These are phyloP conservation scores for Coemansia sp. DNA, from an alignment of 192 early-diverging fungal genomes.

Conservation along the genomic window DNA sequence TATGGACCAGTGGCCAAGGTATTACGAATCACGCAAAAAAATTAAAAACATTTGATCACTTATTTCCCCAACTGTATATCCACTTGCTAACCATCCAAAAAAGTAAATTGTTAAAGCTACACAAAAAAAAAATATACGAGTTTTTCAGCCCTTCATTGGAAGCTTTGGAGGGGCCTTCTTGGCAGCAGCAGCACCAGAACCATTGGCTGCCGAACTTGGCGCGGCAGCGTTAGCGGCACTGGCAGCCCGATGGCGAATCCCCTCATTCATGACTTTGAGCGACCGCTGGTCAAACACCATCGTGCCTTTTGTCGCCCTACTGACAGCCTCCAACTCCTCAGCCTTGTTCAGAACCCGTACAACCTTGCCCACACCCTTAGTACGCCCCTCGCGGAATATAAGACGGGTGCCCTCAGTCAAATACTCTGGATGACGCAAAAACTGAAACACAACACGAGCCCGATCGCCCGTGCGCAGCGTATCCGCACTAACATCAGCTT, in stretches of 20 bases:
- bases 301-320: slow-evolving; percentile 19
- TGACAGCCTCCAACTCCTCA: slow-evolving; percentile 25
- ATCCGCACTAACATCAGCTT: slow-evolving; percentile 18
- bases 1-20: too few relatives aligned
- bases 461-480: slow-evolving; percentile 88
- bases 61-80: too few relatives aligned
- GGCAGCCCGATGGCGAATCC: slow-evolving; percentile 14
- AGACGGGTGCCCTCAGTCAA: slow-evolving; percentile 62
- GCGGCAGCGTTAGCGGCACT: not conserved
- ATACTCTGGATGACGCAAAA: slow-evolving; percentile 79
- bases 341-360: slow-evolving; percentile 33
- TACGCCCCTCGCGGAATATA: slow-evolving; percentile 80
- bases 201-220: not conserved
- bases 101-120: not conserved
- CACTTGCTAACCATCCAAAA: too few relatives aligned
- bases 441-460: slow-evolving; percentile 77
- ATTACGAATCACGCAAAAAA: too few relatives aligned
- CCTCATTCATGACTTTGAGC: slow-evolving; percentile 23
- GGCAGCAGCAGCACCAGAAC: not conserved
- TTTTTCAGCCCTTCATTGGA: not conserved
- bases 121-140: not conserved
- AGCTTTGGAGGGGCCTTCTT: not conserved
- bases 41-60: too few relatives aligned
- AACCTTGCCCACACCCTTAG: slow-evolving; percentile 92
- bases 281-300: slow-evolving; percentile 29